phyloP scores from a whole-genome alignment of 2,329 filamentous ascomycete species.

The Macroventuria anomochaeta region DNA sequence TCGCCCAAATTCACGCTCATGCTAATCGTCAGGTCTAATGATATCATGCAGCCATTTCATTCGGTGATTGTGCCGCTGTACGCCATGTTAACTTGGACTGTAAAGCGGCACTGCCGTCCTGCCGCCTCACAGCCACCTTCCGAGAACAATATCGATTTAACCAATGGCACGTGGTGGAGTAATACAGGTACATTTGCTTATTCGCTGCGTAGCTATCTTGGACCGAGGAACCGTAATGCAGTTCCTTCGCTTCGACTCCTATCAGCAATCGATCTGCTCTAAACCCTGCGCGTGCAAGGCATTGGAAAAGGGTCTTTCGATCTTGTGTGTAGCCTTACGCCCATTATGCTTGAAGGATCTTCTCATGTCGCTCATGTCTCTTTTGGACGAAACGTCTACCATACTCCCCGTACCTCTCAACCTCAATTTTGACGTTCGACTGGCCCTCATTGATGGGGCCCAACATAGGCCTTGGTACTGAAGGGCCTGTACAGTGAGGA shows the following conservation, averaged over 20 bases:
- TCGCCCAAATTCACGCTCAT: conserved; percentile 1
- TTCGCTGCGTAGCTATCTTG: neutral
- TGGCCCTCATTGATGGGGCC: conserved; percentile 21
- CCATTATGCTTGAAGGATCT: neutral
- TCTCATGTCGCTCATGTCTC: neutral
- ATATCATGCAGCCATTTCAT: neutral
- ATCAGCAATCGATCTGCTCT: conserved; percentile 1
- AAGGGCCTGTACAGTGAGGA: conserved; percentile 30
- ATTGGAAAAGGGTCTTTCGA: neutral
- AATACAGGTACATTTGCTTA: neutral
- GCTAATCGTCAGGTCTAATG: conserved; percentile 18
- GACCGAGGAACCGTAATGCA: neutral
- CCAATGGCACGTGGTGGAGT: neutral
- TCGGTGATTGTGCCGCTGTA: neutral
- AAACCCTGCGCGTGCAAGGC: neutral
- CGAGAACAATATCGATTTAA: neutral
- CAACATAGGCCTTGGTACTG: conserved; percentile 31
- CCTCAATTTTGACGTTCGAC: neutral
- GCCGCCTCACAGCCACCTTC: neutral
- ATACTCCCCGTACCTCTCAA: conserved; percentile 1
- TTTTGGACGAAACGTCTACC: neutral
- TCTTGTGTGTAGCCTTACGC: conserved; percentile 1
- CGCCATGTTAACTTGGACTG: neutral
- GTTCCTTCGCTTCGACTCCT: neutral
- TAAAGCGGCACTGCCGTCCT: neutral